Conservation (phyloP, 768 basidiomycete genomes). For the Macrolepiota albuminosa region DNA sequence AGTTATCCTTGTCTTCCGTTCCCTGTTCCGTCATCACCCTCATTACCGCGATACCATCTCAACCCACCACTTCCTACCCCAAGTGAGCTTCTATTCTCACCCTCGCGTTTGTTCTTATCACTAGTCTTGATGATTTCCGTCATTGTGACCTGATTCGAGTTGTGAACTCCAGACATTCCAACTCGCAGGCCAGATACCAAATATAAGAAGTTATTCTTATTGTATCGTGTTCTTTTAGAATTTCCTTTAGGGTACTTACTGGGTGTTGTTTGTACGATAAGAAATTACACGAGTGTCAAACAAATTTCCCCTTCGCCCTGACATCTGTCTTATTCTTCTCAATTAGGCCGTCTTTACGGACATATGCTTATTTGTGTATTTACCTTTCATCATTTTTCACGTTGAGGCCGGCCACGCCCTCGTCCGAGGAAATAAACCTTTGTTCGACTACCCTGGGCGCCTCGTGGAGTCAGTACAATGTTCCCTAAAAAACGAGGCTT, state of each 20-base stretch:
- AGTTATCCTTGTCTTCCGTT: background rate
- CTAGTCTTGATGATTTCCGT: constrained; percentile 1
- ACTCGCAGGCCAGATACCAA: constrained; percentile 10
- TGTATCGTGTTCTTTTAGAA: constrained; percentile 13
- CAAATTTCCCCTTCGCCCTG: constrained; percentile 3
- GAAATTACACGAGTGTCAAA: constrained; percentile 11
- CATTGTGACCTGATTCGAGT: constrained; percentile 7
- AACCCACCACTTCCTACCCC: background rate
- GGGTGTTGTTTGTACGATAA: constrained; percentile 13
- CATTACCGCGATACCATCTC: constrained; percentile 1
- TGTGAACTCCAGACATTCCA: constrained; percentile 10
- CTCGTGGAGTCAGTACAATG: constrained; percentile 9
- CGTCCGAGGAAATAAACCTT: constrained; percentile 10
- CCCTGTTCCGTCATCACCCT: background rate
- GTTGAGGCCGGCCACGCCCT: background rate
- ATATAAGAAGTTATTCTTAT: constrained; percentile 19
- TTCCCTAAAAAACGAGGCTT: background rate
- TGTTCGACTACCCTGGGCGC: background rate
- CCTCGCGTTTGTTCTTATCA: constrained; percentile 11
- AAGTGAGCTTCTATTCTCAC: constrained; percentile 12
- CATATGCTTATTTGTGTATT: background rate
- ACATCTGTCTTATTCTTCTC: constrained; percentile 2
- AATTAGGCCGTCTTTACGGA: constrained; percentile 2
- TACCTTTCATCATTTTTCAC: constrained; percentile 4
- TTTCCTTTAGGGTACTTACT: background rate